A percentile compares a stretch with the other conserved stretches of the same genome.
Conservation (phyloP, 164 flowering plant genomes). For the Liriodendron chinense region DNA sequence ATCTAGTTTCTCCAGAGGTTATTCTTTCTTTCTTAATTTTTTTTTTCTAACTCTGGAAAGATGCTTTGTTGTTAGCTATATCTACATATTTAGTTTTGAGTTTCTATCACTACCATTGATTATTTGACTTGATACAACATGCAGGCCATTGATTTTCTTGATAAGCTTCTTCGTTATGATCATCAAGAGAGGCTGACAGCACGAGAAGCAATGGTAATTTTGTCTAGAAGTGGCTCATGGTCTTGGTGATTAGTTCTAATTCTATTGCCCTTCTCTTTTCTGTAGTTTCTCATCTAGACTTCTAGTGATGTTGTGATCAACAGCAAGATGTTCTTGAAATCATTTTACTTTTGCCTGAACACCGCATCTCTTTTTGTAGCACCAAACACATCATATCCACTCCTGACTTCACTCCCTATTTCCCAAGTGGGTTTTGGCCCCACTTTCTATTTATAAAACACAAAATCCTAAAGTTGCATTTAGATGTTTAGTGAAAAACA, state of each 20-base stretch:
- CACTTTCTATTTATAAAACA: neutral
- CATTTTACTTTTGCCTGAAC: too few species aligned
- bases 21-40: neutral
- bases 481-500: too few species aligned
- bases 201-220: conserved; percentile 78
- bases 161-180: conserved; percentile 87
- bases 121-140: conserved; percentile 8
- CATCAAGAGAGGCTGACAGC: conserved; percentile 89
- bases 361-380: too few species aligned
- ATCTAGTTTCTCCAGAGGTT: conserved; percentile 78
- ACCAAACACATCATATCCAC: too few species aligned
- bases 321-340: neutral
- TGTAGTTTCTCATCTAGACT: neutral
- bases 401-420: too few species aligned
- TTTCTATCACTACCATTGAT: neutral
- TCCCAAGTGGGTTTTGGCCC: too few species aligned
- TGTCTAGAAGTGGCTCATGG: neutral
- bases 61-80: neutral
- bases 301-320: neutral
- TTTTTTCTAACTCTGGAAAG: neutral
- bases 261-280: neutral
- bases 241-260: neutral
- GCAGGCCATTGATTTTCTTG: conserved; percentile 92
- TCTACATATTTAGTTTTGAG: neutral
- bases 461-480: neutral